These are phyloP conservation scores for Collybia sp. DNA, from an alignment of 768 basidiomycete genomes.

Conservation along the genomic window DNA sequence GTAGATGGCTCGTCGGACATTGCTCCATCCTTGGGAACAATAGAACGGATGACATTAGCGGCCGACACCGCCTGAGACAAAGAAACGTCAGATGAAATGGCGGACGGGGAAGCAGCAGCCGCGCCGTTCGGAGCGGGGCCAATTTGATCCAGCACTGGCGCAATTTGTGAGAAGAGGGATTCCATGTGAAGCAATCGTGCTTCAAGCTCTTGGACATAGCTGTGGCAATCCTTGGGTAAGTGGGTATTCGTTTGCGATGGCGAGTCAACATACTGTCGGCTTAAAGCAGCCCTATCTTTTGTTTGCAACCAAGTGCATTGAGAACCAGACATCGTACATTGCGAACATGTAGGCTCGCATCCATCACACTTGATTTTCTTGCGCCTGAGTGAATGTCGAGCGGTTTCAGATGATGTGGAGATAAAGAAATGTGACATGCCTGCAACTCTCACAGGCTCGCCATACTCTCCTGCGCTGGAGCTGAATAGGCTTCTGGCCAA, in stretches of 20 bases:
- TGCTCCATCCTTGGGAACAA: background rate
- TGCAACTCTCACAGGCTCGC: slow-evolving; percentile 88
- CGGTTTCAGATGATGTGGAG: slow-evolving; percentile 13
- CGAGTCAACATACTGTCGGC: slow-evolving; percentile 67
- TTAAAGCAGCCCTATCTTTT: slow-evolving; percentile 85
- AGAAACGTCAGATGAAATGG: slow-evolving; percentile 7
- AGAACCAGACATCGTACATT: slow-evolving; percentile 69
- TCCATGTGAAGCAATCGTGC: slow-evolving; percentile 87
- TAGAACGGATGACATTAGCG: background rate
- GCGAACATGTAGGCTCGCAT: slow-evolving; percentile 79
- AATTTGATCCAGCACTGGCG: slow-evolving; percentile 73
- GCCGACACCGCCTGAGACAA: background rate
- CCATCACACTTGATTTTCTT: slow-evolving; percentile 96
- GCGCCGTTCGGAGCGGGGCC: slow-evolving; percentile 47
- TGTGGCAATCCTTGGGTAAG: slow-evolving; percentile 23
- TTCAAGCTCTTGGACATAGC: slow-evolving; percentile 91
- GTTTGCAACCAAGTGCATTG: slow-evolving; percentile 89
- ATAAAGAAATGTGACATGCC: slow-evolving; percentile 41
- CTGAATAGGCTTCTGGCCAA: slow-evolving; percentile 66
- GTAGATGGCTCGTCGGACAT: slow-evolving; percentile 27
- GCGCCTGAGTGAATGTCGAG: slow-evolving; percentile 42
- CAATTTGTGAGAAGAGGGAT: slow-evolving; percentile 75
- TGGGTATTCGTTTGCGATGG: background rate
- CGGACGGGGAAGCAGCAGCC: slow-evolving; percentile 25
- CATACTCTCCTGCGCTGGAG: slow-evolving; percentile 79